These are phyloP conservation scores for Purpureocillium takamizusanense DNA, from an alignment of 2,329 filamentous ascomycete genomes.

Conservation along the genomic window DNA sequence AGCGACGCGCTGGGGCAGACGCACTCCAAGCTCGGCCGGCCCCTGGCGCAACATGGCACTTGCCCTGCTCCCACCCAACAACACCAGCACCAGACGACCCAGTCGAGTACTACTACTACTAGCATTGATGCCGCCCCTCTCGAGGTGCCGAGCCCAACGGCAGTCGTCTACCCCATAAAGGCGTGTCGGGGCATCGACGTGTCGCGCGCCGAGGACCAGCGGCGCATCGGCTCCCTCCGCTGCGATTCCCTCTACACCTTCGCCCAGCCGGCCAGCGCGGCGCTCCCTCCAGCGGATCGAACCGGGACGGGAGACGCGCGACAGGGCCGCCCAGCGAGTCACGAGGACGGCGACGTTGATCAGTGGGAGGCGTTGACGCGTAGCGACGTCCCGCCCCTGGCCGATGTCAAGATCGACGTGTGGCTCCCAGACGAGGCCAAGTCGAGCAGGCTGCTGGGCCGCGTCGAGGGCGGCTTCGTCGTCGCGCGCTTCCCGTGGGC, in stretches of 20 bases:
- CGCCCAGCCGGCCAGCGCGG: slow-evolving; percentile 41
- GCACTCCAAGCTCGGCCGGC: slow-evolving; percentile 38
- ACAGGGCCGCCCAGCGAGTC: too few relatives aligned
- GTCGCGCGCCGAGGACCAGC: slow-evolving; percentile 50
- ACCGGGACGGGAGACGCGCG: too few relatives aligned
- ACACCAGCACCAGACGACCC: slow-evolving; percentile 35
- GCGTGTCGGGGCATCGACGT: slow-evolving; percentile 73
- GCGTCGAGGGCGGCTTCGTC: slow-evolving; percentile 48
- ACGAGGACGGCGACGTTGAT: slow-evolving; percentile 8
- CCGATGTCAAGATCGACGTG: slow-evolving; percentile 57
- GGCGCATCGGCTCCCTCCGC: slow-evolving; percentile 64
- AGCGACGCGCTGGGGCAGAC: slow-evolving; percentile 47
- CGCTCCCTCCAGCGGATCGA: too few relatives aligned
- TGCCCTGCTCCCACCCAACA: slow-evolving; percentile 28
- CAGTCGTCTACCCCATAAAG: slow-evolving; percentile 78
- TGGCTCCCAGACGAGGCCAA: slow-evolving; percentile 60
- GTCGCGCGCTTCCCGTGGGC: slow-evolving; percentile 59
- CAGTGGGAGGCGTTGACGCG: slow-evolving; percentile 66
- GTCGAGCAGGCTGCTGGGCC: slow-evolving; percentile 39
- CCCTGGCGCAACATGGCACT: slow-evolving; percentile 24
- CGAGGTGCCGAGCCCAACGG: too few relatives aligned
- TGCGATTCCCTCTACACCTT: slow-evolving; percentile 80
- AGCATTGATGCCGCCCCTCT: too few relatives aligned
- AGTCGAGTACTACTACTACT: too few relatives aligned
- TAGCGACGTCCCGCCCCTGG: slow-evolving; percentile 59